Evolutionary conservation across 176 grass and related monocot species (phyloP), one percentile per base, ranked within the genome.

Genomic region (Zea luxurians): DNA sequence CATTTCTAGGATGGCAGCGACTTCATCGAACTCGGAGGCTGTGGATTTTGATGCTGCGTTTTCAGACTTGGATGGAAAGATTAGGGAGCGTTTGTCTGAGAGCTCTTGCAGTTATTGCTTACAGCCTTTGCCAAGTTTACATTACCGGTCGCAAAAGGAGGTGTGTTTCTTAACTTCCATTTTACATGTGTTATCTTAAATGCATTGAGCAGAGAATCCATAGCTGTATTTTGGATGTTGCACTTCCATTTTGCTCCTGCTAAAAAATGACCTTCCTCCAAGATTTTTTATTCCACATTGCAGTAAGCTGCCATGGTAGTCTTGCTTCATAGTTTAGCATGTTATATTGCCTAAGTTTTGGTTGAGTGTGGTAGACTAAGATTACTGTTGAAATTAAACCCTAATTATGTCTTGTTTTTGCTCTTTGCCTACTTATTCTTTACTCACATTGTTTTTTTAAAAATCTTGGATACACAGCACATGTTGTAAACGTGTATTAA

Each of bases 141-240:
- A 94, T 69, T 98, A 98, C 84, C 85, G 84, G 49, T 98, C 91
- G 0, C 91, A 87, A 84, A 98, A 94, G 42, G 91, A 98, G 96
- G 96, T 98, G 38, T 8, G 21, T 13, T 58, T 87, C 52, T 37
- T 13, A 47, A 75, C 54, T 70, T 3, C 0, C 4, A 40, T 68
- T 52, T 52, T 53, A 37, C 18, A 68, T 79, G 46, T 54, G 71
- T 13, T 74, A 15, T 78, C 4, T 49, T 37, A 34, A 61, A 45
- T 67, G 8, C 66, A 58, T 48, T 71, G 55, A 57, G 11, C 49
- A 53, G 36, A 37, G 68, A 75, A 75, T 45, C 4, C 0, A 7
- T 43, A 37, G 58, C 1, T 17, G 15, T 38, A 54, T 87, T 20
- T 66, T 61, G 43, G 20, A 55, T 4, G 21, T 80, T 48, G 41